These are phyloP conservation scores for Verticillium zaregamsianum DNA, from an alignment of 2,329 filamentous ascomycete species.

Conservation along the genomic window DNA sequence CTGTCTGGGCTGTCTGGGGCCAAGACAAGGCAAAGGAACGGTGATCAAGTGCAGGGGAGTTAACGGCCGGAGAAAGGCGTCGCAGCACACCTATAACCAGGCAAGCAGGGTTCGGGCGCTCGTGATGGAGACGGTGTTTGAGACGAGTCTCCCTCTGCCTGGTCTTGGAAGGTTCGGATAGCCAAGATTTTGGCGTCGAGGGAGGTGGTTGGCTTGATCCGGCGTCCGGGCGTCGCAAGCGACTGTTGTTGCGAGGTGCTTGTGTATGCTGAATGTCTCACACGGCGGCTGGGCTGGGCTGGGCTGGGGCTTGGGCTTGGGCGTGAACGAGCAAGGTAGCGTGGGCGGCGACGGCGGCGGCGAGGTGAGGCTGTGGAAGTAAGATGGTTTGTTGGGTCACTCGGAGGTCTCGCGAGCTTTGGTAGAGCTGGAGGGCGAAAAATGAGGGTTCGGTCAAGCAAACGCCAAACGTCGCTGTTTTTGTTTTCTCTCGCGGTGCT, in stretches of 20 bases:
- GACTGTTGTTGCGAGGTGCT: neutral
- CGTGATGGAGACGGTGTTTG: neutral
- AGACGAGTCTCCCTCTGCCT: neutral
- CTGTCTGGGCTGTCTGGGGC: neutral
- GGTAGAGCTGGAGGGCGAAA: neutral
- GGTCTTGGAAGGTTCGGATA: neutral
- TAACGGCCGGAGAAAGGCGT: neutral
- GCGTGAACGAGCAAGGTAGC: neutral
- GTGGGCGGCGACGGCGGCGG: neutral
- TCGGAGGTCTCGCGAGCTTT: neutral
- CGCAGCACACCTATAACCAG: neutral
- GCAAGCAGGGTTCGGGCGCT: neutral
- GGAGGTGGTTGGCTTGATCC: neutral
- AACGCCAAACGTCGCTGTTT: neutral
- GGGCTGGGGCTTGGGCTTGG: neutral
- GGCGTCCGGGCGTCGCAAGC: neutral
- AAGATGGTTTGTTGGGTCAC: neutral
- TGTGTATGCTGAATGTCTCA: neutral
- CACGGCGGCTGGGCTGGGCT: neutral
- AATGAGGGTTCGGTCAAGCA: neutral
- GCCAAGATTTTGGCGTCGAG: neutral
- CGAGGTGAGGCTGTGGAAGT: neutral
- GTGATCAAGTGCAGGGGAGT: neutral
- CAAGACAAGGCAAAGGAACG: neutral
- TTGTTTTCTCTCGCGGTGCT: neutral